Percentiles rank a stretch among this genome's conserved stretches.
phyloP scores from a whole-genome alignment of 441 rosid genomes.

The Bruguiera hainesii region DNA sequence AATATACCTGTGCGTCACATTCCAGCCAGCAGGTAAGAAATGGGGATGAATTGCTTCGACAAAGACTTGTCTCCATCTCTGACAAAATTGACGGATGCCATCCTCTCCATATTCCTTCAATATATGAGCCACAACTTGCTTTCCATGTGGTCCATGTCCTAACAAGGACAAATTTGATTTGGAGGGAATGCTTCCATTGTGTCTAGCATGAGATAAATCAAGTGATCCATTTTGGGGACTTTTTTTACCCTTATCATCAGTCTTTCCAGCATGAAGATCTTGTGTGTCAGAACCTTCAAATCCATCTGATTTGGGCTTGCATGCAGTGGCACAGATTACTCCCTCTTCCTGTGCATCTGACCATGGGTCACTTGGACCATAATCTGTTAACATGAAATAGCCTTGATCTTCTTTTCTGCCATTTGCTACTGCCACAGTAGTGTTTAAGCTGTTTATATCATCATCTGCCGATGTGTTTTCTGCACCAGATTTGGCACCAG shows the following conservation, averaged over 20 bases:
- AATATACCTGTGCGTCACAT: constrained; percentile 68
- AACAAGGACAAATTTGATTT: constrained; percentile 64
- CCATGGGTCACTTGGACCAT: constrained; percentile 21
- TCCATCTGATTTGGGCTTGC: constrained; percentile 22
- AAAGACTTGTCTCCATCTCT: constrained; percentile 89
- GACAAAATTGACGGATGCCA: constrained; percentile 73
- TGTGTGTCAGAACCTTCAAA: constrained; percentile 27
- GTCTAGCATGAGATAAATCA: constrained; percentile 25
- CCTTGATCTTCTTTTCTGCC: constrained; percentile 22
- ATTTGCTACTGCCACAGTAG: constrained; percentile 16
- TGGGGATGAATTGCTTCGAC: constrained; percentile 77
- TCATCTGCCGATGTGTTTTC: constrained; percentile 20
- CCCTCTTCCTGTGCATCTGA: constrained; percentile 24
- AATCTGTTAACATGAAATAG: constrained; percentile 16
- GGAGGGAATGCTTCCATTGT: constrained; percentile 30
- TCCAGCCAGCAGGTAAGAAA: constrained; percentile 91
- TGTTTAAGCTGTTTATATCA: constrained; percentile 16
- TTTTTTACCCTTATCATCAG: constrained; percentile 25
- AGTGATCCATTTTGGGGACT: constrained; percentile 23
- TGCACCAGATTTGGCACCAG: constrained; percentile 7
- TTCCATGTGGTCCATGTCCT: constrained; percentile 98
- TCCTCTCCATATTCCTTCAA: constrained; percentile 63
- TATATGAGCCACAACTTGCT: constrained; percentile 72
- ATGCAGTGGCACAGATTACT: constrained; percentile 18
- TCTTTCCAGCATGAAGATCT: constrained; percentile 21